Base-by-base conservation (phyloP, 2,329 filamentous ascomycete species). In the Drechslerella dactyloides region DNA sequence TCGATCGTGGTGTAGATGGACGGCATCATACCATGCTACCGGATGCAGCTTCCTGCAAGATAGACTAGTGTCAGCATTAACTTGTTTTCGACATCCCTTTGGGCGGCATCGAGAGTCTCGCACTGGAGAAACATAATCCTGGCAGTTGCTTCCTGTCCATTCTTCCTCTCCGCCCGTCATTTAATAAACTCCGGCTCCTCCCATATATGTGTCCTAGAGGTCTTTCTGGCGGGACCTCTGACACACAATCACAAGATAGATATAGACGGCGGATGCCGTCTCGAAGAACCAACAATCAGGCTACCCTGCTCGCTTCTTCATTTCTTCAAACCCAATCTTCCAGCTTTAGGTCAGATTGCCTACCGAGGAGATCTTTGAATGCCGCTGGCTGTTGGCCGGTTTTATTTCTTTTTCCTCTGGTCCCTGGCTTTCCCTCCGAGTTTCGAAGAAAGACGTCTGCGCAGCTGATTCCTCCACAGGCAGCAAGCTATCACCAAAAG, bases 31-130 rank as follows among this genome's bases (percentile, higher is more conserved):
- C 40, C 7, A 5, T n/a, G 40, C 17, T 44, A n/a, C 44, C 17
- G 17, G 19, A 48, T 48, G 44, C 44, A 23, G 15, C 44, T 21
- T 33, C 44, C 44, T 48, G 44, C 44, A 48, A 19, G 44, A 48
- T 48, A 23, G 17, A 15, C 35, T 15, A 15, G 40, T 8, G 44
- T 48, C 44, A 48, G 44, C 44, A 48, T 48, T 48, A 48, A 11
- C 19, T 48, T 21, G 27, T 48, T 48, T 23, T 21, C 44, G 44
- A 48, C 19, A 19, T 48, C 44, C 44, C 44, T 21, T 48, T 48
- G 15, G 44, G 19, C 2, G 11, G 17, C 44, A 23, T 48, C 44
- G 17, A 48, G 19, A 44, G 17, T 3, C 7, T 17, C 11, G 7
- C 44, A 6, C 44, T 19, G 2, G n/a, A 11, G 44, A 48, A 48